Percentiles rank a stretch among this genome's conserved stretches.
These are phyloP conservation scores for Gnaphalium uliginosum DNA, from an alignment of 129 eudicot species.

Conservation along the genomic window DNA sequence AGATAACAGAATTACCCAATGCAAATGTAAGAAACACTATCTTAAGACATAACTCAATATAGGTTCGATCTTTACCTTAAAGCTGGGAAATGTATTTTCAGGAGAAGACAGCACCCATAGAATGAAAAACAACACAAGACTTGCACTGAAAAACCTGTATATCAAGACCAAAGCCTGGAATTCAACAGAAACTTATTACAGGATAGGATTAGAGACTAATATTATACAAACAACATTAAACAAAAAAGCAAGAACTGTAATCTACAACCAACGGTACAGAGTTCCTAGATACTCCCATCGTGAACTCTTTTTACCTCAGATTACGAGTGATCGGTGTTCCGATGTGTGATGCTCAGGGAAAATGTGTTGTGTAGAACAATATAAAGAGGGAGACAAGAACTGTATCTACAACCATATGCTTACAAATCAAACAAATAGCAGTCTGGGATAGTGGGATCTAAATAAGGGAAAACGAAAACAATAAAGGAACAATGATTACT, in stretches of 20 bases:
- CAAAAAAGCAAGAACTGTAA: neutral
- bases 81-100: constrained; percentile 46
- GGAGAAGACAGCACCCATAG: constrained; percentile 76
- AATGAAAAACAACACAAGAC: constrained; percentile 77
- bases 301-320: constrained; percentile 5
- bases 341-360: constrained; percentile 1
- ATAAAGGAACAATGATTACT: neutral
- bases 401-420: neutral
- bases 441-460: neutral
- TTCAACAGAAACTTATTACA: constrained; percentile 34
- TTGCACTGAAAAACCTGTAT: constrained; percentile 80
- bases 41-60: constrained; percentile 10
- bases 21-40: constrained; percentile 16
- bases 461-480: neutral
- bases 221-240: neutral
- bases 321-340: neutral
- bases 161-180: constrained; percentile 93
- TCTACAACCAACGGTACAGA: neutral
- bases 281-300: neutral
- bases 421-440: neutral
- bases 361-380: constrained; percentile 14
- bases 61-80: constrained; percentile 51
- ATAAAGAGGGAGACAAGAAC: neutral
- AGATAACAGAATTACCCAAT: neutral
- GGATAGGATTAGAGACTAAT: neutral